These are phyloP conservation scores for Amaranthus tricolor DNA, from an alignment of 179 eudicot genomes.

Conservation along the genomic window DNA sequence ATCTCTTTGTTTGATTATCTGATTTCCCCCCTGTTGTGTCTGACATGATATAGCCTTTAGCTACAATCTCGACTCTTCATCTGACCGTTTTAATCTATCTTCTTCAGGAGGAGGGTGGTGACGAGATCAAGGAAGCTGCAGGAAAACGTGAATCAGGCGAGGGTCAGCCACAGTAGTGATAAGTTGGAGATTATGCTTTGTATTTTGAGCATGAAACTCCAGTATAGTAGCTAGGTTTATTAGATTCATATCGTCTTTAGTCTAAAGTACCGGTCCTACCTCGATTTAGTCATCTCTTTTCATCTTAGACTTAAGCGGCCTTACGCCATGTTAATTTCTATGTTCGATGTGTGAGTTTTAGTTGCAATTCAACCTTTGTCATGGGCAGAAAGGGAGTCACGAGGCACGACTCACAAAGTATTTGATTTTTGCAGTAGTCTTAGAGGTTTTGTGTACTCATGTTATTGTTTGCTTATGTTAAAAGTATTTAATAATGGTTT, in stretches of 20 bases:
- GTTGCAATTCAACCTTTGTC: conserved; percentile 10
- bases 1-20: background rate
- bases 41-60: background rate
- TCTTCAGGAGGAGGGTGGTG: conserved; percentile 44
- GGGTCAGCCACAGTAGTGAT: conserved; percentile 41
- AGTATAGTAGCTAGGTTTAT: conserved; percentile 31
- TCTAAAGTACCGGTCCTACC: conserved; percentile 8
- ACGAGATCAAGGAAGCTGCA: conserved; percentile 47
- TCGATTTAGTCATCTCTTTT: conserved; percentile 9
- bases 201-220: conserved; percentile 23
- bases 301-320: background rate
- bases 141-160: conserved; percentile 37
- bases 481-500: background rate
- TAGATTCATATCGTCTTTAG: conserved; percentile 19
- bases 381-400: conserved; percentile 1
- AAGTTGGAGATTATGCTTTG: conserved; percentile 20
- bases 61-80: background rate
- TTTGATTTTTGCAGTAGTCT: conserved; percentile 22
- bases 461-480: conserved; percentile 8
- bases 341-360: conserved; percentile 25
- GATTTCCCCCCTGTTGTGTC: background rate
- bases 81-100: conserved; percentile 4
- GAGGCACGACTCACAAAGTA: background rate
- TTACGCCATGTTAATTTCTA: conserved; percentile 16
- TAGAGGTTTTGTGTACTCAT: conserved; percentile 9